These are phyloP conservation scores for Chrysanthemum seticuspe DNA, from an alignment of 129 eudicot species.

Conservation along the genomic window DNA sequence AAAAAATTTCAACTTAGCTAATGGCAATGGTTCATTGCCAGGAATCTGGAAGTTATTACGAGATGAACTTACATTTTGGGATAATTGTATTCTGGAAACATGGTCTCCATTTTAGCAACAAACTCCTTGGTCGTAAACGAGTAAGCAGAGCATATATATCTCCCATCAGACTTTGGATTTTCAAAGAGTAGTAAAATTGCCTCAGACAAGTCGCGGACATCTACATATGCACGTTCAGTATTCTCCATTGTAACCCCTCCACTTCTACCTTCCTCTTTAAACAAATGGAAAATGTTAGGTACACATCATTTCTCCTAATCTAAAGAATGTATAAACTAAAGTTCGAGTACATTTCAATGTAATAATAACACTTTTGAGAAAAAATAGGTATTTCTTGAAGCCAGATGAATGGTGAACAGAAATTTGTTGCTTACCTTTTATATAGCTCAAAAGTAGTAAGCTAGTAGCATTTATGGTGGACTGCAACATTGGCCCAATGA, in stretches of 20 bases:
- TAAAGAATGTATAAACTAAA: too few species aligned
- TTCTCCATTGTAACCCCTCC: conserved; percentile 17
- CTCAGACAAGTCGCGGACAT: conserved; percentile 37
- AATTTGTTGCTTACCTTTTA: conserved; percentile 29
- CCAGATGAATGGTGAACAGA: neutral
- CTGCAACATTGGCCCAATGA: conserved; percentile 54
- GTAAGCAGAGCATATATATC: conserved; percentile 45
- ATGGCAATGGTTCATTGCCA: too few species aligned
- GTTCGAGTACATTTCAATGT: neutral
- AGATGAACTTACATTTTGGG: conserved; percentile 38
- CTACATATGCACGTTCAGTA: conserved; percentile 19
- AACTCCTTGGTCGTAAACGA: conserved; percentile 14
- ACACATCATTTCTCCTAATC: neutral
- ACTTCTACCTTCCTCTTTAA: conserved; percentile 31
- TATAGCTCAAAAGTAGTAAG: conserved; percentile 33
- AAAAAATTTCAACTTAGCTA: too few species aligned
- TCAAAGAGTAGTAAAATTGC: conserved; percentile 42
- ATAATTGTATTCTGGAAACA: conserved; percentile 39
- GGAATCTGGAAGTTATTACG: neutral
- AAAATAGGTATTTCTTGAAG: neutral
- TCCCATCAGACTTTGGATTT: conserved; percentile 41
- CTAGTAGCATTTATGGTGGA: conserved; percentile 36
- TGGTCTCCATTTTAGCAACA: conserved; percentile 34
- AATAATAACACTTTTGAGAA: too few species aligned
- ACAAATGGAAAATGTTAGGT: neutral